phyloP scores from a whole-genome alignment of 495 filamentous ascomycete species.

The Neurospora tetrasperma region DNA sequence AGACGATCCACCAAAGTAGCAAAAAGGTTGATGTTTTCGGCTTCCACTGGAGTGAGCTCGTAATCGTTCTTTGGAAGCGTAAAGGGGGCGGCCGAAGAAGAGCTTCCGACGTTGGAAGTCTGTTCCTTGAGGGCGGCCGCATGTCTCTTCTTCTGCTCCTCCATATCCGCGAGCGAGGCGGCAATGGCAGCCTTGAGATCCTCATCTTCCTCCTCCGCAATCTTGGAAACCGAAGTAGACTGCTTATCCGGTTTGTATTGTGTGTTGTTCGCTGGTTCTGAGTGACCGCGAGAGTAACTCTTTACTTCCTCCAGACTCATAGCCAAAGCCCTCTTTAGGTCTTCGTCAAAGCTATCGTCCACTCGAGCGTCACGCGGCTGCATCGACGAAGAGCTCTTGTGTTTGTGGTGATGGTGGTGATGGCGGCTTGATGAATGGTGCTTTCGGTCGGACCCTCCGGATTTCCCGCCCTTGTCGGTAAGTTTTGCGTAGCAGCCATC shows the following conservation, averaged over 20 bases:
- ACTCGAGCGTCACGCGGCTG: slow-evolving; percentile 81
- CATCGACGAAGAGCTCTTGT: slow-evolving; percentile 47
- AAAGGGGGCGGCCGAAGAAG: slow-evolving; percentile 31
- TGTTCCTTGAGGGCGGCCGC: slow-evolving; percentile 70
- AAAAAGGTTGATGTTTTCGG: slow-evolving; percentile 96
- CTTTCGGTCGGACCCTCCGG: slow-evolving; percentile 13
- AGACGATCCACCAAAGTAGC: slow-evolving; percentile 87
- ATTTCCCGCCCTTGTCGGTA: slow-evolving; percentile 56
- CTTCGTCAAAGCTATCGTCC: slow-evolving; percentile 81
- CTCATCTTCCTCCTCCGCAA: slow-evolving; percentile 74
- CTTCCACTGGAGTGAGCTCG: slow-evolving; percentile 86
- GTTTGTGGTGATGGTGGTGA: slow-evolving; percentile 24
- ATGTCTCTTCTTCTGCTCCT: slow-evolving; percentile 90
- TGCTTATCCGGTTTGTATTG: slow-evolving; percentile 31
- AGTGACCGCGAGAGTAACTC: slow-evolving; percentile 41
- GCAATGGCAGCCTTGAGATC: slow-evolving; percentile 94
- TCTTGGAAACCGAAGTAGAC: slow-evolving; percentile 26
- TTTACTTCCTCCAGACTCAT: slow-evolving; percentile 95
- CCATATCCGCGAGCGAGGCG: slow-evolving; percentile 94
- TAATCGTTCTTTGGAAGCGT: slow-evolving; percentile 76
- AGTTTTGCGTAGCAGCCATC: slow-evolving; percentile 90
- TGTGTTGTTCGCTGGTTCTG: slow-evolving; percentile 29
- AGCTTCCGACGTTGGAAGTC: slow-evolving; percentile 32
- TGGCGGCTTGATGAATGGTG: background rate
- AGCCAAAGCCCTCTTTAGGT: slow-evolving; percentile 81